Base-by-base conservation (phyloP, 192 early-diverging fungal species). In the Coemansia biformis region DNA sequence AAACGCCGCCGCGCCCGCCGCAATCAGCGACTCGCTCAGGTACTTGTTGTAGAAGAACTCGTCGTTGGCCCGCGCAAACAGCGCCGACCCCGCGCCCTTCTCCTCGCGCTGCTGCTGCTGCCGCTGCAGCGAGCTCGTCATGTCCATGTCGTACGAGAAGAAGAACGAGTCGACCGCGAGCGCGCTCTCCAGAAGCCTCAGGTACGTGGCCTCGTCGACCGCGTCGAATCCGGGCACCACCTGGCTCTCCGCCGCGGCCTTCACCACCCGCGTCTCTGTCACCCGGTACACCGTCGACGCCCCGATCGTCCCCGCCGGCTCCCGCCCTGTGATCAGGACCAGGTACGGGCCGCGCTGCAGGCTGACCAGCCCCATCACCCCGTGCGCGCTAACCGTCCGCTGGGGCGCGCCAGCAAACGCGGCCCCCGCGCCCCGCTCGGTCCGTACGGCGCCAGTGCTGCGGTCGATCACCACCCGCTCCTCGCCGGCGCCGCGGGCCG, bases 21-120 rank as follows among this genome's bases (percentile, higher is more conserved):
- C 74, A 46, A 89, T 90, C 22, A 96, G 68, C 39, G 82, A 78
- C 43, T 79, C 57, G 23, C 79, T 67, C 16, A 92, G 63, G 36
- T 81, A 78, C 22, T 66, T 76, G 76, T 98, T 99, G 89, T 86
- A 99, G 63, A 93, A 96, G 69, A 96, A 99, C 39, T 91, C 79
- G 42, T 93, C 88, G 66, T 94, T 91, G 17, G 91, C 87, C 78
- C 21, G 41, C 40, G 44, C 56, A 51, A 57, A 76, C 38, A 66
- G 43, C 16, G 56, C 19, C 17, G 29, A 10, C 38, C 21, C 18
- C 9, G 33, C 26, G 15, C 23, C 37, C 4, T 19, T 16, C 23
- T 39, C 41, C 21, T 54, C 24, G 13, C 30, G 55, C 58, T 67
- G 19, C 23, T 57, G 42, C 30, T 55, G 51, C 59, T 86, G 85